These are phyloP conservation scores for Fonsecaea monophora DNA, from an alignment of 2,329 filamentous ascomycete genomes.

Conservation along the genomic window DNA sequence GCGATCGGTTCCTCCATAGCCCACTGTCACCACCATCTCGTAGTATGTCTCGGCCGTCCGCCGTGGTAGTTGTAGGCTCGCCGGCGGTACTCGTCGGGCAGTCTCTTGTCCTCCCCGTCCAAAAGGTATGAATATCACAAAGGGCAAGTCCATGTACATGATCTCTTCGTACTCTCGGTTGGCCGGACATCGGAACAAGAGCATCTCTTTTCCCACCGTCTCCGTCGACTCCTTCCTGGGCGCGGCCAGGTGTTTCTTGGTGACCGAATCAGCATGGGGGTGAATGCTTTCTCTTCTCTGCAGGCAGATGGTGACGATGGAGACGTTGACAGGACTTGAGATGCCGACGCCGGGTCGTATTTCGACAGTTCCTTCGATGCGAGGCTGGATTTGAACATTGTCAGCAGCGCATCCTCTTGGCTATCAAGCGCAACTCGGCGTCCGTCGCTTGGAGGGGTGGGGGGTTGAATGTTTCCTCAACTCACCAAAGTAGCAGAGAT, in stretches of 20 bases:
- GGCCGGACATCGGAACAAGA: slow-evolving; percentile 83
- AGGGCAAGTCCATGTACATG: slow-evolving; percentile 94
- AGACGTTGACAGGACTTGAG: slow-evolving; percentile 87
- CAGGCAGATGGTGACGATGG: slow-evolving; percentile 90
- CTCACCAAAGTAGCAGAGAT: slow-evolving; percentile 96
- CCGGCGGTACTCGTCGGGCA: slow-evolving; percentile 86
- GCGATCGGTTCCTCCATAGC: slow-evolving; percentile 85
- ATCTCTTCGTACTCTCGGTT: slow-evolving; percentile 87
- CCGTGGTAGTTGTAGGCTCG: slow-evolving; percentile 86
- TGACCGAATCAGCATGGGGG: slow-evolving; percentile 90
- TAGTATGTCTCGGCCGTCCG: slow-evolving; percentile 97
- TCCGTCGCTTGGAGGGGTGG: slow-evolving; percentile 23
- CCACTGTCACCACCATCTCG: slow-evolving; percentile 93
- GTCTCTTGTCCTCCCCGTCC: slow-evolving; percentile 89
- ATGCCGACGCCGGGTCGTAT: slow-evolving; percentile 85
- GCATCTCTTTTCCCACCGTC: slow-evolving; percentile 92
- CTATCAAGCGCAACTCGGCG: neutral
- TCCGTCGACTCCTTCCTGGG: slow-evolving; percentile 90
- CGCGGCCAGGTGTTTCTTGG: slow-evolving; percentile 88
- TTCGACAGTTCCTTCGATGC: slow-evolving; percentile 97
- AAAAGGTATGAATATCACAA: slow-evolving; percentile 96
- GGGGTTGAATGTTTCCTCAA: slow-evolving; percentile 39
- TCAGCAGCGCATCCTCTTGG: slow-evolving; percentile 24
- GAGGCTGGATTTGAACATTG: slow-evolving; percentile 67
- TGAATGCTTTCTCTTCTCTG: slow-evolving; percentile 96